Evolutionary conservation across 129 eudicot species (phyloP).

Genomic region (Flaveria brownii): DNA sequence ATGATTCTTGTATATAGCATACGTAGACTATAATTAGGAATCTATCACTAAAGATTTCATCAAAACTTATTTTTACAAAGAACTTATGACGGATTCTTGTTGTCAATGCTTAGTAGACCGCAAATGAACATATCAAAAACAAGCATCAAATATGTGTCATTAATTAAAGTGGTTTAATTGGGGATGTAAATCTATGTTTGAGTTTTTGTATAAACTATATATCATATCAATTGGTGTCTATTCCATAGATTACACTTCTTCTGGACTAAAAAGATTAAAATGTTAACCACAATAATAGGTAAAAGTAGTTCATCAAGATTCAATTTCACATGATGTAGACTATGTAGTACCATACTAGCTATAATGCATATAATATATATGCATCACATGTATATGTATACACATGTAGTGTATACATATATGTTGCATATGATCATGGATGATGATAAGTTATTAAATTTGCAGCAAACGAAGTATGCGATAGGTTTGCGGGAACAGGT

Average conservation of each 20-base stretch:
- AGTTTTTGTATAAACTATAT: neutral
- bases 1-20: neutral
- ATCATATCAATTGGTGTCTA: neutral
- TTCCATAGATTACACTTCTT: neutral
- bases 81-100: neutral
- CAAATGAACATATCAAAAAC: neutral
- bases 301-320: neutral
- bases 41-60: neutral
- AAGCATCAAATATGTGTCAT: neutral
- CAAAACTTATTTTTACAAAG: neutral
- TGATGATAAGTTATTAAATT: neutral
- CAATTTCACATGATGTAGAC: conserved; percentile 14
- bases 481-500: conserved; percentile 78
- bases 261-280: neutral
- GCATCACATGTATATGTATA: neutral
- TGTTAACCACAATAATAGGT: neutral
- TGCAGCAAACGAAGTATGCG: conserved; percentile 88
- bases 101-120: neutral
- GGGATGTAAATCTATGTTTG: neutral
- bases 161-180: neutral
- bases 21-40: neutral
- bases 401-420: neutral
- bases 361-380: neutral
- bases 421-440: no score
- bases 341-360: neutral